Evolutionary conservation across 305 asterid genomes (phyloP), one percentile per base, ranked within the genome.

Genomic region (Stenogyne calaminthoides): DNA sequence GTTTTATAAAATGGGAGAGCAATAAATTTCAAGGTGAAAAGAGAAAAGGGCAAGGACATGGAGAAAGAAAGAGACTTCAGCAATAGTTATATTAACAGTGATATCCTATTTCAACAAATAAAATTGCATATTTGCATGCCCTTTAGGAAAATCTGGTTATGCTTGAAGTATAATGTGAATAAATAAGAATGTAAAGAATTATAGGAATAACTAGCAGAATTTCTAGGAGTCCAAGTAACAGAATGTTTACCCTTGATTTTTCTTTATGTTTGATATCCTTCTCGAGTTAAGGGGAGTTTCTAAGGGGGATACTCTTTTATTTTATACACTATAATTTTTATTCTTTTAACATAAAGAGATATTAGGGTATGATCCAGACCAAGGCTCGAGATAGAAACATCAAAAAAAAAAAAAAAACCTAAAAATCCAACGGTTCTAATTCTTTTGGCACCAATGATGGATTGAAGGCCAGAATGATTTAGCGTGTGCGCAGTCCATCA

Each of bases 31-130:
- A 34, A 20, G 5, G 11, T 11, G 59, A 15, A 22, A 66, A 55
- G 7, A 15, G 47, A 15, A 44, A 58, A 9, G 66, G 32, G 32
- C 63, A 16, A 58, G 36, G 57, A 51, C 49, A 68, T 22, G 59
- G 69, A 40, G 56, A 64, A 49, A 34, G 12, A 54, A 61, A 62
- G 59, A 51, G 37, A 68, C 39, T 68, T 49, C 25, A 34, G 32
- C 16, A 68, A 44, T 51, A 37, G n/a, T 61, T 60, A 19, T 15
- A 60, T 51, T 52, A 36, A n/a, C n/a, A 56, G 15, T 32, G n/a
- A 37, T 22, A 22, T 39, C 71, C 77, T 64, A 22, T 14, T 72
- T 62, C 15, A 27, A 29, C 27, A 14, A 56, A 19, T 20, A 54
- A 0, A 22, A 25, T 64, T 39, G 64, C 29, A 25, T 25, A 25